These are phyloP conservation scores for Diaporthe sp. DNA, from an alignment of 2,329 filamentous ascomycete genomes.

Conservation along the genomic window DNA sequence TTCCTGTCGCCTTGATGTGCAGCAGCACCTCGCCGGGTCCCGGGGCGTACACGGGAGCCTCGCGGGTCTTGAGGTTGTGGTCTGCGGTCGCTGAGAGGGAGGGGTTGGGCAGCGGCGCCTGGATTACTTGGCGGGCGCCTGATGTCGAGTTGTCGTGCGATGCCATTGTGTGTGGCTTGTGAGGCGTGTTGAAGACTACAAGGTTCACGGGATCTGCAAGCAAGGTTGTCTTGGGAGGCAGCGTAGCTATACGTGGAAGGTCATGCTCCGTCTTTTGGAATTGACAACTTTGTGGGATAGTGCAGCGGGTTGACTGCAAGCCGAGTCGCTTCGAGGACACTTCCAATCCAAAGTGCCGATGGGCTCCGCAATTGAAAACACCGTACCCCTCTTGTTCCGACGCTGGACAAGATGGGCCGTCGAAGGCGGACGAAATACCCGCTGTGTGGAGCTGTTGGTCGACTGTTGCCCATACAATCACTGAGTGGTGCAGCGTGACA, in stretches of 20 bases:
- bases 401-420: conserved; percentile 8
- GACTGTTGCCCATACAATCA: neutral
- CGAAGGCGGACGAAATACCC: neutral
- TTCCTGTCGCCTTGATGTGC: conserved; percentile 71
- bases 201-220: neutral
- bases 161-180: neutral
- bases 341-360: neutral
- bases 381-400: conserved; percentile 7
- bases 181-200: neutral
- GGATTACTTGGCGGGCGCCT: conserved; percentile 35
- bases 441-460: neutral
- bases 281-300: neutral
- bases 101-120: conserved; percentile 55
- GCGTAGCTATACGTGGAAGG: neutral
- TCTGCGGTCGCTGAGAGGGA: conserved; percentile 70
- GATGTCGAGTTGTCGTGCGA: neutral
- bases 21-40: conserved; percentile 65
- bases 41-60: conserved; percentile 67
- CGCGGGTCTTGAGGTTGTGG: conserved; percentile 65
- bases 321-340: neutral
- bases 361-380: conserved; percentile 12
- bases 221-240: neutral
- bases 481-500: neutral
- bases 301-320: neutral
- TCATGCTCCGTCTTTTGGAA: neutral